These are phyloP conservation scores for Camellia sinensis DNA, from an alignment of 148 eudicot species.

Conservation along the genomic window DNA sequence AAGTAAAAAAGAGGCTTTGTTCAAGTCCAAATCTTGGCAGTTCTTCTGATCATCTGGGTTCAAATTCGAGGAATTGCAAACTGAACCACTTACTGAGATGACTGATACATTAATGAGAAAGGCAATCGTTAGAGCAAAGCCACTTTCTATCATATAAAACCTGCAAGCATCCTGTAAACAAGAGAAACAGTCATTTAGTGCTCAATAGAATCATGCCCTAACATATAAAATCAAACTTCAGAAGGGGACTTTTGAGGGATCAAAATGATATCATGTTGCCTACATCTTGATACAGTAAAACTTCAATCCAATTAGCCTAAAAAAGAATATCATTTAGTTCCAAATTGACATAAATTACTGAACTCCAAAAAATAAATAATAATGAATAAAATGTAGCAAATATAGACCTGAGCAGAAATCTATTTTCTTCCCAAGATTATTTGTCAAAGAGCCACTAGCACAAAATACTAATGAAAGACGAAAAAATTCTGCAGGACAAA, in stretches of 20 bases:
- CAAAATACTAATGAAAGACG: not conserved
- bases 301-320: not conserved
- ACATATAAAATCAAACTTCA: not conserved
- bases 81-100: slow-evolving; percentile 91
- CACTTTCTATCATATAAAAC: slow-evolving; percentile 89
- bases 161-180: slow-evolving; percentile 86
- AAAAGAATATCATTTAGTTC: not conserved
- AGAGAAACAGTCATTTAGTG: slow-evolving; percentile 1
- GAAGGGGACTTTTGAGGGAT: not conserved
- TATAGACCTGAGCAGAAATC: not conserved
- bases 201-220: not conserved
- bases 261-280: not conserved
- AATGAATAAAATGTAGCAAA: not conserved
- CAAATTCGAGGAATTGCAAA: slow-evolving; percentile 71
- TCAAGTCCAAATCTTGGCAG: slow-evolving; percentile 83
- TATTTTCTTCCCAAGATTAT: not conserved
- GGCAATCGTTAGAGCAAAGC: slow-evolving; percentile 75
- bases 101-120: slow-evolving; percentile 89
- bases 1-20: slow-evolving; percentile 88
- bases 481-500: not conserved
- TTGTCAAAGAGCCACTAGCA: not conserved
- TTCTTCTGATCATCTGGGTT: slow-evolving; percentile 57
- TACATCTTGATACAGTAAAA: not conserved
- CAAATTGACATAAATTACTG: not conserved
- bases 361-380: not conserved